Conservation (phyloP, 2,329 filamentous ascomycete genomes). For the Didymella segeticola region DNA sequence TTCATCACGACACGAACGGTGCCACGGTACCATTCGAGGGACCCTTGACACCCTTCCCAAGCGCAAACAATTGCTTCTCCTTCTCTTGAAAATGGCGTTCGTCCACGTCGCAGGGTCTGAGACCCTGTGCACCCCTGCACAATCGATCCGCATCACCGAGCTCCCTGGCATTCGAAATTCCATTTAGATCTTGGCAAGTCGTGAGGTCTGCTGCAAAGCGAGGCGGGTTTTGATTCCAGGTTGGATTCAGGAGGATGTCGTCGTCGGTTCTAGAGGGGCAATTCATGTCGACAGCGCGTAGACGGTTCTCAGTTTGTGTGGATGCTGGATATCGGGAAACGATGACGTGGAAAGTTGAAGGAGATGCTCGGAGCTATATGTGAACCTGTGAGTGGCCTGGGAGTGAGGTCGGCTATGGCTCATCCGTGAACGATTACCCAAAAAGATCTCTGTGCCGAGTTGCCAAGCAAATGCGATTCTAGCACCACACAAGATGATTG, state of each 20-base stretch:
- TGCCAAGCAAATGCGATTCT: conserved; percentile 23
- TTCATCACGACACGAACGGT: conserved; percentile 3
- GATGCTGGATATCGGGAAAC: conserved; percentile 3
- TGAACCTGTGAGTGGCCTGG: conserved; percentile 22
- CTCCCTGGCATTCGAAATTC: conserved; percentile 41
- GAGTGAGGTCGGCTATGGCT: conserved; percentile 27
- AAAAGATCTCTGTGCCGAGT: conserved; percentile 21
- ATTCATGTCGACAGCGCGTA: conserved; percentile 30
- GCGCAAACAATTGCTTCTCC: conserved; percentile 17
- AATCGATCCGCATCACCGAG: conserved; percentile 33
- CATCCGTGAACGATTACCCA: conserved; percentile 25
- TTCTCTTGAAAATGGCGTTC: conserved; percentile 25
- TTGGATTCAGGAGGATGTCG: conserved; percentile 32
- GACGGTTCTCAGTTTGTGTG: not conserved
- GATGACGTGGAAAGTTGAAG: conserved; percentile 26
- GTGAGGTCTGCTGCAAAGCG: conserved; percentile 41
- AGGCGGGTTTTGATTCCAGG: conserved; percentile 42
- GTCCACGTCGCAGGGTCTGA: conserved; percentile 24
- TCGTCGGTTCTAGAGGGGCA: conserved; percentile 40
- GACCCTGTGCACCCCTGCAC: conserved; percentile 17
- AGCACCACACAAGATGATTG: conserved; percentile 20
- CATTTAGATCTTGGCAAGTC: conserved; percentile 40
- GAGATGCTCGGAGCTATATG: conserved; percentile 20
- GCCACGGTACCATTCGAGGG: conserved; percentile 23
- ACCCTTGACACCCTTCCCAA: conserved; percentile 39